Base-by-base conservation (phyloP, 345 rosid genomes). In the Boechera divaricarpa region DNA sequence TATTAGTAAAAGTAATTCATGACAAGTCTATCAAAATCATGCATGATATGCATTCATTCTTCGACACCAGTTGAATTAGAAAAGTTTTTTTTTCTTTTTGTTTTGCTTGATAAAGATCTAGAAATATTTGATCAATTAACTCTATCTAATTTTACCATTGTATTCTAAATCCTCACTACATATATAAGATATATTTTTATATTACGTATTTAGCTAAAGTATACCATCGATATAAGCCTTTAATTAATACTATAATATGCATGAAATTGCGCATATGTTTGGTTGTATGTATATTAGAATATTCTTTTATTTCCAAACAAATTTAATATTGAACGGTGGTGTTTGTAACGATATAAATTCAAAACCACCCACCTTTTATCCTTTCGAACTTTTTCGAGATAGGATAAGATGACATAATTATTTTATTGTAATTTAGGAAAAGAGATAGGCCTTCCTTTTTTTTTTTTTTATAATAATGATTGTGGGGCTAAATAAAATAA, bases 311-410 rank as follows among this genome's bases (percentile, higher is more conserved):
- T 29, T 6, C 24, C 62, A 57, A 57, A 57, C 62, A 57, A 15
- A 57, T n/a, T 9, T n/a, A 39, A 61, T 21, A 39, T 61, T 68
- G 61, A 53, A 53, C 13, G 21, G 49, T 21, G 60, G 16, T 38
- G 60, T 52, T 51, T 33, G 57, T 11, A 35, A 21, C 51, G 59
- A 55, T 55, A 69, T 28, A 69, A 69, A 56, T 70, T 70, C 32
- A 42, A 56, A 70, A 70, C 65, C 74, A 70, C 42, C 74, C 65
- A 44, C 65, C 32, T 44, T 70, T 70, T 70, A 70, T 70, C 65
- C 54, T 56, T 44, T 6, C 31, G 3, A 57, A 42, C 63, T 16
- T 70, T 42, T 29, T 70, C 42, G 5, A 70, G 74, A 57, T 70
- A 70, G 13, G 74, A 56, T 70, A 70, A 70, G 74, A 70, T 56